Conservation (phyloP, 1,284 basidiomycete genomes). For the Pseudozyma hubeiensis region DNA sequence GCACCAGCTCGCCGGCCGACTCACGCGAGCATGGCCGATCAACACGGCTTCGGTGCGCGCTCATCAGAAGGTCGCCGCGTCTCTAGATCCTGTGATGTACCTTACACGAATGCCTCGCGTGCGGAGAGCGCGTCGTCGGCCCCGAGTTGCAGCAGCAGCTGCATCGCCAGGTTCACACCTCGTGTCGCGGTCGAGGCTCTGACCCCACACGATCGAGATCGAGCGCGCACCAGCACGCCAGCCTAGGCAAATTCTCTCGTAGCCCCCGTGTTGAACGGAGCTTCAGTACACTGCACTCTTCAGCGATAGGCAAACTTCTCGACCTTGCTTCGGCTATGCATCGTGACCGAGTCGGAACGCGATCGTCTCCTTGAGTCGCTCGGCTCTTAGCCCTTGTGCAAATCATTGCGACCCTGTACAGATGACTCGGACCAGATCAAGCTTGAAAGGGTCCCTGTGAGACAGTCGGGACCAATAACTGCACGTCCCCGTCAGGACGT, state of each 20-base stretch:
- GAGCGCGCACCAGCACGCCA: not conserved
- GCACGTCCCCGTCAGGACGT: too few relatives aligned
- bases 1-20: not conserved
- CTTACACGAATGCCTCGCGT: not conserved
- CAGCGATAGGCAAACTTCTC: too few relatives aligned
- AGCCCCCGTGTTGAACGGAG: too few relatives aligned
- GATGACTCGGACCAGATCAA: too few relatives aligned
- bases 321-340: conserved; percentile 8
- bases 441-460: too few relatives aligned
- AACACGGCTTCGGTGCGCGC: not conserved
- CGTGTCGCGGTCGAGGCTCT: conserved; percentile 1
- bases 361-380: not conserved
- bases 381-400: too few relatives aligned
- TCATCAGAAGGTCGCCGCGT: not conserved
- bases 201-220: conserved; percentile 4
- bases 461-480: too few relatives aligned
- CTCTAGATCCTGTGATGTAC: too few relatives aligned
- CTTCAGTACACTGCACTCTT: too few relatives aligned
- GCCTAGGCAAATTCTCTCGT: too few relatives aligned
- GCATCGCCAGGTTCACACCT: not conserved
- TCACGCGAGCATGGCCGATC: not conserved
- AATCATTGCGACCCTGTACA: too few relatives aligned
- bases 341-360: not conserved
- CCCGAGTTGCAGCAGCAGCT: conserved; percentile 3
- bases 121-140: conserved; percentile 3